Evolutionary conservation across 345 rosid genomes (phyloP).

Genomic region (Theobroma cacao): DNA sequence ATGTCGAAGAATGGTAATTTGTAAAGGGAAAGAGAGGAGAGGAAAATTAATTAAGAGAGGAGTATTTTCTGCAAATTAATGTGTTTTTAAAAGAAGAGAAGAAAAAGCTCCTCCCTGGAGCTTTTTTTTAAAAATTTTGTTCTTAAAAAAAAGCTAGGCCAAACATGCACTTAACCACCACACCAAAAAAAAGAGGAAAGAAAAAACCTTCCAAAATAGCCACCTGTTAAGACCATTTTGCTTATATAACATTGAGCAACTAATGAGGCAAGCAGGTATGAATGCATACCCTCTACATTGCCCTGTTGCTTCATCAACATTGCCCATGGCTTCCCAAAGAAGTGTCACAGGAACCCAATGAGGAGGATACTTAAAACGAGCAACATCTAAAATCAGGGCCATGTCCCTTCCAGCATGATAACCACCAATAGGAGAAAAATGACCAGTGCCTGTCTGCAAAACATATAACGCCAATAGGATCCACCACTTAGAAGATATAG

Average conservation of each 20-base stretch:
- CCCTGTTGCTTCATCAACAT: slow-evolving; percentile 59
- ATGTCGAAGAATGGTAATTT: too few relatives aligned
- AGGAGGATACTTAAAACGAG: slow-evolving; percentile 97
- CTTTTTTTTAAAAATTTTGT: too few relatives aligned
- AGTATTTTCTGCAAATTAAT: too few relatives aligned
- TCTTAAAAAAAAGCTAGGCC: too few relatives aligned
- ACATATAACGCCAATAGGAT: background rate
- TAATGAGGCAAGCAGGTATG: background rate
- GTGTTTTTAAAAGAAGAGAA: too few relatives aligned
- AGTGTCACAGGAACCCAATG: slow-evolving; percentile 93
- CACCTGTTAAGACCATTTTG: background rate
- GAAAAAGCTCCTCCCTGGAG: too few relatives aligned
- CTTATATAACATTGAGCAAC: background rate
- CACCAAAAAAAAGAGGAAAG: background rate
- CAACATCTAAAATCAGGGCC: slow-evolving; percentile 95
- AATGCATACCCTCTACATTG: slow-evolving; percentile 71
- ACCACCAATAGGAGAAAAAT: slow-evolving; percentile 97
- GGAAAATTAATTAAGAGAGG: too few relatives aligned
- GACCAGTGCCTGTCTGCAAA: slow-evolving; percentile 86
- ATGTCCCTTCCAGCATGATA: slow-evolving; percentile 86
- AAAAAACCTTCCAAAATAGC: background rate
- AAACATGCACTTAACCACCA: too few relatives aligned
- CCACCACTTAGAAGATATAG: slow-evolving; percentile 8
- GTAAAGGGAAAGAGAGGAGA: too few relatives aligned
- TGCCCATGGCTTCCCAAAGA: slow-evolving; percentile 96